These are phyloP conservation scores for Nakazawaea wyomingensis DNA, from an alignment of 805 yeast species.

Conservation along the genomic window DNA sequence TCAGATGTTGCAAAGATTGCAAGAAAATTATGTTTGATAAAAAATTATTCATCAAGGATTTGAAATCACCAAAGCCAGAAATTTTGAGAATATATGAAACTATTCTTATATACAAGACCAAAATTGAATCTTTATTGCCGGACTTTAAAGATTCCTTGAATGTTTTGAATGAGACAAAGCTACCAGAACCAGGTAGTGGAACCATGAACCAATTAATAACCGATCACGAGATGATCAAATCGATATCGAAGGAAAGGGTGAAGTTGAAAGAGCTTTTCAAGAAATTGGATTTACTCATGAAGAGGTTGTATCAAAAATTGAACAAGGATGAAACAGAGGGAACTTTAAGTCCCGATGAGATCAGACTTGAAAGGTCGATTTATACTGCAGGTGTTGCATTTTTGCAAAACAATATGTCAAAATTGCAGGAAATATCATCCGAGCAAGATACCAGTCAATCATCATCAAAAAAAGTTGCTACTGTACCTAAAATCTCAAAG, in stretches of 20 bases:
- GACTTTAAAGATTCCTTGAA: slow-evolving; percentile 13
- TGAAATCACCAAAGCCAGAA: slow-evolving; percentile 26
- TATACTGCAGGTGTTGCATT: slow-evolving; percentile 51
- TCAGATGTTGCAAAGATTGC: slow-evolving; percentile 70
- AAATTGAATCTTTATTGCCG: slow-evolving; percentile 17
- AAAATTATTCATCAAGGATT: slow-evolving; percentile 42
- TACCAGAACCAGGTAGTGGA: neutral
- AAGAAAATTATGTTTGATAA: slow-evolving; percentile 54
- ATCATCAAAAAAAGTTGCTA: slow-evolving; percentile 12
- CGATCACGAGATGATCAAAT: slow-evolving; percentile 21
- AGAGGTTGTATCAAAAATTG: slow-evolving; percentile 31
- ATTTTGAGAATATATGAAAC: slow-evolving; percentile 33
- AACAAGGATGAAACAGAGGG: slow-evolving; percentile 13
- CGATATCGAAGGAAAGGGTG: slow-evolving; percentile 37
- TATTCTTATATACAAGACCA: slow-evolving; percentile 20
- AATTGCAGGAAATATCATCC: slow-evolving; percentile 56
- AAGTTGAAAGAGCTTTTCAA: slow-evolving; percentile 44
- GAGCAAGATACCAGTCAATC: slow-evolving; percentile 34
- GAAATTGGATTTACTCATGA: slow-evolving; percentile 44
- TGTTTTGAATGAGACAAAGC: neutral
- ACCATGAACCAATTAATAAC: slow-evolving; percentile 8
- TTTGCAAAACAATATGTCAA: slow-evolving; percentile 62
- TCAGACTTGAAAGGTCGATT: slow-evolving; percentile 46
- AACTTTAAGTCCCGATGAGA: slow-evolving; percentile 34
- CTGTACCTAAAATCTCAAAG: slow-evolving; percentile 34